Evolutionary conservation across 1,284 basidiomycete species (phyloP), one percentile per base, ranked within the genome.

Genomic region (Testicularia cyperi): DNA sequence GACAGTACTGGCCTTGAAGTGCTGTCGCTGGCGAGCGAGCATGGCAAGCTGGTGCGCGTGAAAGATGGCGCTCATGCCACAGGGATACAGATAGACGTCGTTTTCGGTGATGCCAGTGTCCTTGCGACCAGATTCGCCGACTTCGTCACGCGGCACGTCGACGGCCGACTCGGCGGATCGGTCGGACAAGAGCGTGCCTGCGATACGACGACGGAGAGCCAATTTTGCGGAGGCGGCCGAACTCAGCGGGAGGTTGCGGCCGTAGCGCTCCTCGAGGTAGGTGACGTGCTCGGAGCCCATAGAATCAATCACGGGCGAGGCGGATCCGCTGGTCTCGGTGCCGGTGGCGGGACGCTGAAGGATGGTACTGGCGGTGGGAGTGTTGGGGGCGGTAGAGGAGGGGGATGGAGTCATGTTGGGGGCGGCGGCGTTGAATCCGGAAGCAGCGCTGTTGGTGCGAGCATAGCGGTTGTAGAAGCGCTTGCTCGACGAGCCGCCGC

Each of bases 31-130:
- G 15, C 30, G 30, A 12, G 56, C 58, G n/a, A 27, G 65, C 57
- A 48, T 75, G 62, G 28, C 78, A 68, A 33, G 77, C 68, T 89
- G 84, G 74, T 95, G 91, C 0, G 91, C 87, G 71, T 83, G 86
- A 86, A 88, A 97, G 55, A 97, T 95, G 4, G 92, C 88, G 25
- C 86, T 80, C 92, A 97, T 97, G 9, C 92, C 92, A 1, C 85
- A 84, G 0, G 90, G 84, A 70, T 84, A 92, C 7, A 97, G 80
- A 77, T 83, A 96, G 0, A 97, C 92, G 64, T 96, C 92, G 31
- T 87, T 80, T 73, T 92, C 90, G 24, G 47, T 41, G 48, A 78
- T 47, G 12, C 60, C 63, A 0, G 62, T 66, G 10, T 66, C 71
- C 10, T 46, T 38, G 2, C 72, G 55, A 6, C 55, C 51, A 7